Conservation (phyloP, 768 basidiomycete genomes). For the Boletellus sp. region DNA sequence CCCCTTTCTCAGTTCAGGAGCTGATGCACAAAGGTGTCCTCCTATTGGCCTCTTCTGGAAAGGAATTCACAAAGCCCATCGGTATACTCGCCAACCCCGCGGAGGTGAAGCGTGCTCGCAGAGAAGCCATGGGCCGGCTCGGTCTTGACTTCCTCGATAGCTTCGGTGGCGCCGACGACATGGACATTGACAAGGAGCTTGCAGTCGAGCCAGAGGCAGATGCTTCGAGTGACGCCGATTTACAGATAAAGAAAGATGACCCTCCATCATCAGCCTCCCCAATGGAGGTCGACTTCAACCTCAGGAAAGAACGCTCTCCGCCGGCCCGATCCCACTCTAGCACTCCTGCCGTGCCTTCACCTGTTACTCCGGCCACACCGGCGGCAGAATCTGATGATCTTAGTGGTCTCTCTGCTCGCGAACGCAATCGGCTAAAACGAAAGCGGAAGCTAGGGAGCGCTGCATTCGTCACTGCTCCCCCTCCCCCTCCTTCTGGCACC, state of each 20-base stretch:
- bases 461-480: conserved; percentile 73
- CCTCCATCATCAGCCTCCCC: conserved; percentile 34
- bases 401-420: conserved; percentile 76
- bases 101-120: conserved; percentile 83
- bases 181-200: conserved; percentile 84
- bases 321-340: conserved; percentile 43
- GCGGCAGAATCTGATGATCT: conserved; percentile 41
- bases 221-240: conserved; percentile 40
- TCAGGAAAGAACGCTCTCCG: conserved; percentile 38
- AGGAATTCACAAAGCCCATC: conserved; percentile 78
- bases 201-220: conserved; percentile 54
- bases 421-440: conserved; percentile 90
- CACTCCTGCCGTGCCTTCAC: conserved; percentile 46
- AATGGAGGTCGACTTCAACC: conserved; percentile 43
- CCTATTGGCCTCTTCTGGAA: conserved; percentile 88
- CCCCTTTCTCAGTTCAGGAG: conserved; percentile 72
- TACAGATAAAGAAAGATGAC: conserved; percentile 39
- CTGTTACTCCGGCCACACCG: conserved; percentile 39
- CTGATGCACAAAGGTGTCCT: conserved; percentile 73
- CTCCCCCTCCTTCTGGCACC: conserved; percentile 52
- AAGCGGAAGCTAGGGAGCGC: conserved; percentile 87
- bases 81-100: conserved; percentile 68
- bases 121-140: conserved; percentile 83
- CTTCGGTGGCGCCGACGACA: conserved; percentile 67
- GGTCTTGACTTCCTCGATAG: conserved; percentile 83